phyloP scores from a whole-genome alignment of 331 rosid species.

The Telfairia occidentalis region DNA sequence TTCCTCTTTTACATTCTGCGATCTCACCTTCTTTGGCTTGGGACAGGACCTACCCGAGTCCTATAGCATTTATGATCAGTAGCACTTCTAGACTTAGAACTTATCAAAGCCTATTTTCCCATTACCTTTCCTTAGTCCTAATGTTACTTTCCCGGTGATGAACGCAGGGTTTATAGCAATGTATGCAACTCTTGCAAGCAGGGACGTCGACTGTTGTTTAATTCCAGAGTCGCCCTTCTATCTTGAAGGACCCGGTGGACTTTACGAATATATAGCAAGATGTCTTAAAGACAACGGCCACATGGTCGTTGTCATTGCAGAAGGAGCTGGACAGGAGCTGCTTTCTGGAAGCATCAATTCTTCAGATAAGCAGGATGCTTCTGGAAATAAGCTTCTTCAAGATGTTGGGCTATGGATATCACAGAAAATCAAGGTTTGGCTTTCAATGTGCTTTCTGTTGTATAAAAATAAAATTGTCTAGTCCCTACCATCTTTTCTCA shows the following conservation, averaged over 20 bases:
- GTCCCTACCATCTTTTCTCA: not conserved
- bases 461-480: not conserved
- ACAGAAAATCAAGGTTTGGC: conserved; percentile 61
- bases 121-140: not conserved
- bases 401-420: conserved; percentile 95
- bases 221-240: conserved; percentile 88
- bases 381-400: conserved; percentile 80
- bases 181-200: conserved; percentile 94
- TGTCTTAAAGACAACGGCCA: conserved; percentile 77
- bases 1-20: not conserved
- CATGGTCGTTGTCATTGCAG: conserved; percentile 90
- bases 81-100: not conserved
- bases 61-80: not conserved
- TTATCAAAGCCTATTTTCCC: not conserved
- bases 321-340: conserved; percentile 89
- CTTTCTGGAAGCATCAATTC: conserved; percentile 45
- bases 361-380: conserved; percentile 59
- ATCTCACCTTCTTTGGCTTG: not conserved
- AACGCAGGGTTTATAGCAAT: conserved; percentile 82
- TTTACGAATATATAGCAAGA: conserved; percentile 59
- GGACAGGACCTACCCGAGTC: not conserved
- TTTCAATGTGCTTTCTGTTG: not conserved
- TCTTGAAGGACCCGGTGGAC: conserved; percentile 93
- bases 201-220: conserved; percentile 96
- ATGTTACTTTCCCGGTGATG: not conserved